These are phyloP conservation scores for Mortierella claussenii DNA, from an alignment of 192 early-diverging fungal genomes.

Conservation along the genomic window DNA sequence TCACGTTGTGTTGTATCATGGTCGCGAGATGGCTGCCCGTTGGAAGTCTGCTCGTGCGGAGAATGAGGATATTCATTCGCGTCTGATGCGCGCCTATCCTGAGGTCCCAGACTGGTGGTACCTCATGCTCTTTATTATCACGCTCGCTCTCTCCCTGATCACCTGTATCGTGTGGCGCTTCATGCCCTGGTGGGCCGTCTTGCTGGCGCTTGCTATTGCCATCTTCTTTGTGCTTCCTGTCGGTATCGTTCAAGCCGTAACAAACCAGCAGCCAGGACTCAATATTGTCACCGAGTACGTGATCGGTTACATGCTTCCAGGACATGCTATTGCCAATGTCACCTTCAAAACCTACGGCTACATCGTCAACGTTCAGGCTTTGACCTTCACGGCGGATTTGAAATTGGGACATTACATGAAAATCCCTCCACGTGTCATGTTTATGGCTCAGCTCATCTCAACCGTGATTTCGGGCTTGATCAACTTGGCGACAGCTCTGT, in stretches of 20 bases:
- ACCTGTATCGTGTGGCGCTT: conserved; percentile 61
- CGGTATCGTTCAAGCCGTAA: conserved; percentile 62
- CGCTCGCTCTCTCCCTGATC: conserved; percentile 66
- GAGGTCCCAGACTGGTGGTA: conserved; percentile 68
- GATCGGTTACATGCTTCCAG: conserved; percentile 59
- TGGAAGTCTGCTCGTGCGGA: conserved; percentile 26
- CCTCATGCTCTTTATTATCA: conserved; percentile 42
- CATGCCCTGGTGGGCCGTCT: conserved; percentile 61
- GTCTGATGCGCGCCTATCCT: conserved; percentile 70
- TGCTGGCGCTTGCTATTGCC: conserved; percentile 56
- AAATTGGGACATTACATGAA: conserved; percentile 83
- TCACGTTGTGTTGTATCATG: conserved; percentile 70
- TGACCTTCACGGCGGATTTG: conserved; percentile 74
- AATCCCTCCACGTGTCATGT: conserved; percentile 73
- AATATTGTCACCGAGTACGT: conserved; percentile 65
- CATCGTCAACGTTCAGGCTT: conserved; percentile 74
- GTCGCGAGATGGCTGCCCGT: conserved; percentile 59
- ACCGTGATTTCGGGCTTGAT: conserved; percentile 59
- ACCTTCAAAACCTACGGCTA: conserved; percentile 69
- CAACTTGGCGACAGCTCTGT: conserved; percentile 44
- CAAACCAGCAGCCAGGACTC: conserved; percentile 60
- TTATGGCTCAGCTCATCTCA: conserved; percentile 67
- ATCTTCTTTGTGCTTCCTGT: conserved; percentile 26
- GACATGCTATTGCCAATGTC: conserved; percentile 61
- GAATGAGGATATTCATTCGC: conserved; percentile 66